Percentiles rank a stretch among this genome's conserved stretches.
phyloP scores from a whole-genome alignment of 169 alveolate species.

The Eimeria necatrix region DNA sequence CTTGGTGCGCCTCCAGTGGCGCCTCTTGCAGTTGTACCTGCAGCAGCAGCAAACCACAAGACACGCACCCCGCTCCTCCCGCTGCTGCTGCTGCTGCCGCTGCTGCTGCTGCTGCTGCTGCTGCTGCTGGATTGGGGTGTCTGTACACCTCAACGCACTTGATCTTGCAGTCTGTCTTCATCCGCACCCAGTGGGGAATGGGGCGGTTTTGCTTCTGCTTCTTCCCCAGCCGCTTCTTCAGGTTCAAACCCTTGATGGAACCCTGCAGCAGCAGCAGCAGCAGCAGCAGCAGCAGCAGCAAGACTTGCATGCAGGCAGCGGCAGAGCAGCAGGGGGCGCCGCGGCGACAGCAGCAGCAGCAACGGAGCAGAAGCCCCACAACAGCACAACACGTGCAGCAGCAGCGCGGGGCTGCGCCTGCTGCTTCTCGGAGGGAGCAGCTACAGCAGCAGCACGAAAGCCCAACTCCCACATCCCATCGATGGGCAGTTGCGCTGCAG shows the following conservation, averaged over 20 bases:
- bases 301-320: no score
- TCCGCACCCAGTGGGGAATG: constrained; percentile 97
- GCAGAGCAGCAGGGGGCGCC: no score
- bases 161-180: constrained; percentile 94
- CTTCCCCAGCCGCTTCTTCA: constrained; percentile 96
- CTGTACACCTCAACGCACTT: no score
- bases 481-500: no score
- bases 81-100: constrained; percentile 30
- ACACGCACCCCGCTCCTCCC: not conserved
- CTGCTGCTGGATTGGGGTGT: no score
- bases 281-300: constrained; percentile 37
- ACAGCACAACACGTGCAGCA: not conserved
- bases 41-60: constrained; percentile 3
- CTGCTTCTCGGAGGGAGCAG: not conserved
- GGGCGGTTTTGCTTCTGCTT: constrained; percentile 97
- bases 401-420: not conserved
- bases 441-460: not conserved
- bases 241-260: constrained; percentile 93
- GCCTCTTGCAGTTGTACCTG: constrained; percentile 96
- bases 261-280: constrained; percentile 87
- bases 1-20: constrained; percentile 98
- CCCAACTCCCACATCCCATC: no score
- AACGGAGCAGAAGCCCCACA: not conserved
- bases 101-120: constrained; percentile 37
- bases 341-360: not conserved